phyloP scores from a whole-genome alignment of 2,329 filamentous ascomycete species.

The Stachybotrys chartarum region DNA sequence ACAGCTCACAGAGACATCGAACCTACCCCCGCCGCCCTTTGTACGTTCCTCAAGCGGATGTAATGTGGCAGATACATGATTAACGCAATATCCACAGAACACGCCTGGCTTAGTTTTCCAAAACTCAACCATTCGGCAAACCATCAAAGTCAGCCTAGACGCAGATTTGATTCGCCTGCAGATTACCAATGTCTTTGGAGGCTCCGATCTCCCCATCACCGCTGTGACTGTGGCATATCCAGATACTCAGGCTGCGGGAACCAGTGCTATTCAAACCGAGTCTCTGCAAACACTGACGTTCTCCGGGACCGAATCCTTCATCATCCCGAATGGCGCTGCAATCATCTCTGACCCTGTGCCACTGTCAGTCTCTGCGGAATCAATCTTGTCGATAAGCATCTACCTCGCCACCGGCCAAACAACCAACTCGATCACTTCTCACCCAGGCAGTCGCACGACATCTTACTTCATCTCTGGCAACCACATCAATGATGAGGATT shows the following conservation, averaged over 20 bases:
- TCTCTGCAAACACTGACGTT: slow-evolving; percentile 48
- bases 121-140: slow-evolving; percentile 56
- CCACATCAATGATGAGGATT: slow-evolving; percentile 32
- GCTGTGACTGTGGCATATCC: slow-evolving; percentile 49
- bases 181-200: slow-evolving; percentile 55
- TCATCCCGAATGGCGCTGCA: slow-evolving; percentile 46
- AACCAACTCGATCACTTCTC: slow-evolving; percentile 48
- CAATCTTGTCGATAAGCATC: slow-evolving; percentile 47
- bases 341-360: slow-evolving; percentile 52
- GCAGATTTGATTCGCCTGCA: slow-evolving; percentile 49
- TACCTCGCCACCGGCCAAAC: slow-evolving; percentile 50
- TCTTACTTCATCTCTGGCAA: slow-evolving; percentile 48
- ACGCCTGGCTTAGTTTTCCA: slow-evolving; percentile 42
- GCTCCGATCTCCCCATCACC: slow-evolving; percentile 49
- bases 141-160: slow-evolving; percentile 46
- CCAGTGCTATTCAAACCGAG: slow-evolving; percentile 35
- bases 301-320: slow-evolving; percentile 39
- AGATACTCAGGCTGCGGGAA: slow-evolving; percentile 41
- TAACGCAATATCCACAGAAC: slow-evolving; percentile 32
- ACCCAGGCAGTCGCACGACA: slow-evolving; percentile 54
- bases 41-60: slow-evolving; percentile 15
- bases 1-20: slow-evolving; percentile 51
- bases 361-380: slow-evolving; percentile 38
- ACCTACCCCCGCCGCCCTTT: slow-evolving; percentile 50
- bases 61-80: background rate